These are phyloP conservation scores for Diplogelasinospora grovesii DNA, from an alignment of 495 filamentous ascomycete species.

Conservation along the genomic window DNA sequence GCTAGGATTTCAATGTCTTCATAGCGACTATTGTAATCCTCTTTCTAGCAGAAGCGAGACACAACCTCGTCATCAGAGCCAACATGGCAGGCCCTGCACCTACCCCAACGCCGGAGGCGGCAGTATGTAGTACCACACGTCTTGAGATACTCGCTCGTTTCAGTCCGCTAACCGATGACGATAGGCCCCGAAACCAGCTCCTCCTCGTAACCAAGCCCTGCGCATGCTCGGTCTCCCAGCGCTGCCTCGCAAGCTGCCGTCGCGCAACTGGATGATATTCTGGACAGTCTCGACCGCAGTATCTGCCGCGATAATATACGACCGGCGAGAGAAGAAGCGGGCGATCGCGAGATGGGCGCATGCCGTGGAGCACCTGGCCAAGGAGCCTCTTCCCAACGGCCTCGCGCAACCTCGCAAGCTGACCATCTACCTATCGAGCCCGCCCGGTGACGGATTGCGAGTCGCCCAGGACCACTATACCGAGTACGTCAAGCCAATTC, in stretches of 20 bases:
- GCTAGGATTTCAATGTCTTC: conserved; percentile 18
- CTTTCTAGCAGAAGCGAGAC: conserved; percentile 8
- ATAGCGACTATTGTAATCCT: conserved; percentile 6
- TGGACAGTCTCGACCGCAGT: conserved; percentile 70
- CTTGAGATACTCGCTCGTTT: too few species aligned
- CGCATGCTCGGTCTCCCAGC: conserved; percentile 78
- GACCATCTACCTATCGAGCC: conserved; percentile 77
- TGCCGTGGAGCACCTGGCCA: conserved; percentile 77
- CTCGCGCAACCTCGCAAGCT: conserved; percentile 71
- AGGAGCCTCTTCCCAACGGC: conserved; percentile 60
- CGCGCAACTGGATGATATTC: conserved; percentile 97
- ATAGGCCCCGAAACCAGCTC: conserved; percentile 43
- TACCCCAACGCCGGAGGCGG: conserved; percentile 9
- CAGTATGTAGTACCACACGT: conserved; percentile 11
- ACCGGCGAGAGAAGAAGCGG: conserved; percentile 79
- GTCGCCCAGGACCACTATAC: conserved; percentile 86
- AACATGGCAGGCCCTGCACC: conserved; percentile 24
- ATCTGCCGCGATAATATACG: conserved; percentile 73
- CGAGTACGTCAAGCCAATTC: conserved; percentile 88
- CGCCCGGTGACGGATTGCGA: conserved; percentile 77
- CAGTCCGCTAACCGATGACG: too few species aligned
- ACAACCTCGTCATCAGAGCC: conserved; percentile 1
- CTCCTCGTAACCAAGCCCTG: conserved; percentile 58
- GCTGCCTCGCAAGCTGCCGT: conserved; percentile 78
- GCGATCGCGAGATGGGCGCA: conserved; percentile 80